Evolutionary conservation across 2,329 filamentous ascomycete genomes (phyloP).

Genomic region (Ascochyta pisi): DNA sequence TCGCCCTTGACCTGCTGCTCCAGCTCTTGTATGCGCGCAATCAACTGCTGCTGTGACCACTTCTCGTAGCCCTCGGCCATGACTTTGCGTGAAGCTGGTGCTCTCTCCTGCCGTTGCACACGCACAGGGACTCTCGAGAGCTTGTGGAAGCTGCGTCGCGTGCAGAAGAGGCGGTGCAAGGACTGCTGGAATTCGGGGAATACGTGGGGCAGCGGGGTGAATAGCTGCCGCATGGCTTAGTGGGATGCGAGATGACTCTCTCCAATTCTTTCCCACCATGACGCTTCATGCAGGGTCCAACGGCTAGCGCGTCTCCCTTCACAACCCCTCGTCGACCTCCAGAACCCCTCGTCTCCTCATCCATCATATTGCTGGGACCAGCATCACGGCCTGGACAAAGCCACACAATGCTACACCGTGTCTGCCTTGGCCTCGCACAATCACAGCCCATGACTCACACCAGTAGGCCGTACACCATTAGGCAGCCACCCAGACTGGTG

Average conservation of each 20-base stretch:
- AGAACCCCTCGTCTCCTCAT: background rate
- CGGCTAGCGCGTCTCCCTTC: background rate
- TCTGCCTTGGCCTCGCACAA: background rate
- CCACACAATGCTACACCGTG: background rate
- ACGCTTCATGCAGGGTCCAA: slow-evolving; percentile 34
- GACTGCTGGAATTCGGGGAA: slow-evolving; percentile 38
- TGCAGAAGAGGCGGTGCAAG: slow-evolving; percentile 39
- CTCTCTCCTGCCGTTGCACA: slow-evolving; percentile 23
- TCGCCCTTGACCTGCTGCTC: slow-evolving; percentile 28
- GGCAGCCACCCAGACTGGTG: background rate
- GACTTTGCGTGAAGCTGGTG: slow-evolving; percentile 18
- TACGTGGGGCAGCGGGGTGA: slow-evolving; percentile 31
- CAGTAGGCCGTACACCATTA: background rate
- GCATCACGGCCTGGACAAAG: background rate
- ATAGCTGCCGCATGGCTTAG: slow-evolving; percentile 35
- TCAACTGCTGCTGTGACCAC: slow-evolving; percentile 45
- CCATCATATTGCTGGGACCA: background rate
- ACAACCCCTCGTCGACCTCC: background rate
- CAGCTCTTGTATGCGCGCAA: slow-evolving; percentile 43
- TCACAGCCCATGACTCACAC: background rate
- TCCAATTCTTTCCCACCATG: slow-evolving; percentile 36
- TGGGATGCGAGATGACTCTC: slow-evolving; percentile 24
- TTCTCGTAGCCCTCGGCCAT: slow-evolving; percentile 40
- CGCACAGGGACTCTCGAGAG: slow-evolving; percentile 42
- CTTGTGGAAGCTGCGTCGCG: slow-evolving; percentile 40